Evolutionary conservation across 2,329 filamentous ascomycete genomes (phyloP).

Genomic region (Thielaviopsis ethacetica): DNA sequence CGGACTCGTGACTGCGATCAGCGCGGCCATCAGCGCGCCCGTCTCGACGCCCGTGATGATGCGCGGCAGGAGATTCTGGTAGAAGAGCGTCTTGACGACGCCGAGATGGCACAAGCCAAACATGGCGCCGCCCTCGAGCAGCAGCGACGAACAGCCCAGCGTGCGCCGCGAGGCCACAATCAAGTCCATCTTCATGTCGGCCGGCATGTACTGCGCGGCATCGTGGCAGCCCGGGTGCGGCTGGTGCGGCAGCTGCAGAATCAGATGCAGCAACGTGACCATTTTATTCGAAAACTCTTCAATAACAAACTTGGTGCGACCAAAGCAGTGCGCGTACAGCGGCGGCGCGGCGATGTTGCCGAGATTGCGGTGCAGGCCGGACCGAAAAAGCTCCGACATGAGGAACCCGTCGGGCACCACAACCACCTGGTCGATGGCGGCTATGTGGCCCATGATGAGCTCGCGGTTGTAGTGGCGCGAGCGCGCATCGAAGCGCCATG

Average conservation of each 20-base stretch:
- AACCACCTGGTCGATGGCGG: conserved; percentile 51
- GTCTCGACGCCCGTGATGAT: conserved; percentile 88
- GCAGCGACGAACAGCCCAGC: conserved; percentile 71
- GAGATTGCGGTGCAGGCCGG: conserved; percentile 61
- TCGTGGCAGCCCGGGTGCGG: conserved; percentile 28
- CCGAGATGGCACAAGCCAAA: conserved; percentile 84
- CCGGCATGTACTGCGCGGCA: conserved; percentile 21
- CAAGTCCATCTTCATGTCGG: conserved; percentile 67
- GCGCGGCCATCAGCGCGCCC: conserved; percentile 73
- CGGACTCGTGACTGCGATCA: conserved; percentile 76
- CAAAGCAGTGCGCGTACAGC: conserved; percentile 71
- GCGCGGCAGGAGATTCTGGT: conserved; percentile 64
- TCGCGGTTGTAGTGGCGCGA: conserved; percentile 75
- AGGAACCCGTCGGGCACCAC: conserved; percentile 56
- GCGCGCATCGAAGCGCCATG: conserved; percentile 71
- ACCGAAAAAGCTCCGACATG: conserved; percentile 64
- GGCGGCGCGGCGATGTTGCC: conserved; percentile 74
- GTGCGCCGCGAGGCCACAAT: conserved; percentile 76
- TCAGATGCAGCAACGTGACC: conserved; percentile 62
- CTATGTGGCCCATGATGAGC: conserved; percentile 62
- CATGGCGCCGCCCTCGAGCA: conserved; percentile 79
- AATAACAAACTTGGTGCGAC: conserved; percentile 77
- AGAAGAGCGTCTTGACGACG: conserved; percentile 73
- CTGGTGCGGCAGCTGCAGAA: conserved; percentile 35
- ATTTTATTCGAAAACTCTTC: conserved; percentile 82